A percentile compares a stretch with the other conserved stretches of the same genome.
phyloP scores from a whole-genome alignment of 2,329 filamentous ascomycete genomes.

The Aciculosporium take region DNA sequence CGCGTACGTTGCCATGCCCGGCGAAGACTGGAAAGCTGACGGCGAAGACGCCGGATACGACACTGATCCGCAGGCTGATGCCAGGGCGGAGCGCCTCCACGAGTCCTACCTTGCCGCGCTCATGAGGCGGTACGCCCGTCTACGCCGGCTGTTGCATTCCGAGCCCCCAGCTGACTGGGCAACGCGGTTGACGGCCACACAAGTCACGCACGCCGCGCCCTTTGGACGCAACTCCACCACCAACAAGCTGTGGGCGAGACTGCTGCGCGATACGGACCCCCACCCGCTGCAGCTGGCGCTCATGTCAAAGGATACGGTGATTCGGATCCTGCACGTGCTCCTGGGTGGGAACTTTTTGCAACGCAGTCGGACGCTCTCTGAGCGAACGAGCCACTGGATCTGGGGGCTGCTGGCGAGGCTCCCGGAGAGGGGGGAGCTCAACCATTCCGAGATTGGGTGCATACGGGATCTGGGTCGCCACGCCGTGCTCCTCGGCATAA shows the following conservation, averaged over 20 bases:
- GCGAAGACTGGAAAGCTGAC: constrained; percentile 17
- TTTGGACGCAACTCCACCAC: constrained; percentile 36
- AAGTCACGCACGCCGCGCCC: constrained; percentile 41
- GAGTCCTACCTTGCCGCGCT: constrained; percentile 56
- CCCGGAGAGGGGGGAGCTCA: constrained; percentile 59
- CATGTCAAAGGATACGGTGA: constrained; percentile 51
- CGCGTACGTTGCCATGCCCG: constrained; percentile 54
- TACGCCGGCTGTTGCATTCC: constrained; percentile 47
- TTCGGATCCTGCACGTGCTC: constrained; percentile 54
- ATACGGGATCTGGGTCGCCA: constrained; percentile 69
- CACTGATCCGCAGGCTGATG: constrained; percentile 14
- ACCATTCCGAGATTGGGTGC: constrained; percentile 59
- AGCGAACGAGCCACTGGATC: constrained; percentile 64
- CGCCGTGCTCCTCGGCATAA: constrained; percentile 47
- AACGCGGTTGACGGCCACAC: constrained; percentile 35
- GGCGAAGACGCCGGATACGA: constrained; percentile 12
- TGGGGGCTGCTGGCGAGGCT: constrained; percentile 71
- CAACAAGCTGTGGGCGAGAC: constrained; percentile 35
- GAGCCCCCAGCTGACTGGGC: constrained; percentile 38
- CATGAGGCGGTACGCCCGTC: constrained; percentile 45
- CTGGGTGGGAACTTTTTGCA: constrained; percentile 49
- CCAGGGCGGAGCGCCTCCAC: constrained; percentile 31
- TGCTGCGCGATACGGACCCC: constrained; percentile 40
- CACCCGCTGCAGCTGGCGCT: constrained; percentile 43
- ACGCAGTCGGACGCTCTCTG: constrained; percentile 42